phyloP scores from a whole-genome alignment of 805 yeast genomes.

The Sungouiella blattae region DNA sequence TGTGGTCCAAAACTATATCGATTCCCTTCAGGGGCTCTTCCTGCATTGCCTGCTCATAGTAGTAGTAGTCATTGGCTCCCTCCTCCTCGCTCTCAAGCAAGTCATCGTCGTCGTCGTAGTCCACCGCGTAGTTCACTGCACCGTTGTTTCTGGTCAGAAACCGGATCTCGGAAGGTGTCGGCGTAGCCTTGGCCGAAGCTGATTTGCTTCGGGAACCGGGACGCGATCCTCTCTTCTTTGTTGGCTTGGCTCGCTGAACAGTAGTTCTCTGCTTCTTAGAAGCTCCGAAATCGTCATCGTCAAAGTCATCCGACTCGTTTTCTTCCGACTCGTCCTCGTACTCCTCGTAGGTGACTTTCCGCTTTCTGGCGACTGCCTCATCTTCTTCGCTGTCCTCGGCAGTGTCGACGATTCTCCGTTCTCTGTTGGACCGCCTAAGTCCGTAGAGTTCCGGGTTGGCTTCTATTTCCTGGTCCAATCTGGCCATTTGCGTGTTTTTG shows the following conservation, averaged over 20 bases:
- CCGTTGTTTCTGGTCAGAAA: constrained; percentile 71
- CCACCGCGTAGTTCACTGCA: constrained; percentile 74
- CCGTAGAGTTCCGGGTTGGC: constrained; percentile 80
- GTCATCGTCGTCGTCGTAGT: constrained; percentile 56
- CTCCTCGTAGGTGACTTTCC: constrained; percentile 10
- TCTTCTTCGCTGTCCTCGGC: constrained; percentile 38
- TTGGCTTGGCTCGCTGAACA: too few species aligned
- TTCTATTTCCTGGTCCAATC: constrained; percentile 15
- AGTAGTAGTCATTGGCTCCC: constrained; percentile 28
- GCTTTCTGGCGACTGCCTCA: constrained; percentile 14
- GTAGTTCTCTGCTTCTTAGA: constrained; percentile 10
- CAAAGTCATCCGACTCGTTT: constrained; percentile 9
- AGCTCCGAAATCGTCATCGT: constrained; percentile 12
- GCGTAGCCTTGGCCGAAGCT: constrained; percentile 26
- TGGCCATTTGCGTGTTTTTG: constrained; percentile 7
- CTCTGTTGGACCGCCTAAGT: constrained; percentile 69
- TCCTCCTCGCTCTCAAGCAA: constrained; percentile 45
- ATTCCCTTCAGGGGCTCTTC: constrained; percentile 33
- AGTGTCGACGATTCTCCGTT: constrained; percentile 38
- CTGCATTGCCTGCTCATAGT: constrained; percentile 29
- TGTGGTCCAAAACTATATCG: constrained; percentile 41
- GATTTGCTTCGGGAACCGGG: constrained; percentile 24
- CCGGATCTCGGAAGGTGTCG: constrained; percentile 49
- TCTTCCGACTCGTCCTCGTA: constrained; percentile 12
- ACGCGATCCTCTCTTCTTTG: too few species aligned